phyloP scores from a whole-genome alignment of 192 early-diverging fungal species.

The Backusella westeae region DNA sequence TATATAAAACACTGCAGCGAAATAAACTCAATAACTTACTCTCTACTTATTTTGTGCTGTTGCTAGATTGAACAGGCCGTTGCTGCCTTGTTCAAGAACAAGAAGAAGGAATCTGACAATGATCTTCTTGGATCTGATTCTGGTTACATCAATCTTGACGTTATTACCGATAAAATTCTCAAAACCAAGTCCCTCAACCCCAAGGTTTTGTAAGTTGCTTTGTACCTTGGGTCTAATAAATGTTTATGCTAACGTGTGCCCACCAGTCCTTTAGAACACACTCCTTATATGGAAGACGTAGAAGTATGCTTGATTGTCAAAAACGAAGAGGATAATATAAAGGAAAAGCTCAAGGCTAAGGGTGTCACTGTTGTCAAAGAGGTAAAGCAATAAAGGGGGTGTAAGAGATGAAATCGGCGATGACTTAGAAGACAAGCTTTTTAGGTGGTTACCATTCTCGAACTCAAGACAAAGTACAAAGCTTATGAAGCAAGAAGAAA shows the following conservation, averaged over 20 bases:
- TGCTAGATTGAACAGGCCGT: constrained; percentile 24
- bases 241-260: not conserved
- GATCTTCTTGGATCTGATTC: constrained; percentile 22
- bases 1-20: too few relatives aligned
- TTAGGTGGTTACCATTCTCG: constrained; percentile 70
- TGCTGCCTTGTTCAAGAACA: constrained; percentile 19
- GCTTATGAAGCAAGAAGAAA: constrained; percentile 81
- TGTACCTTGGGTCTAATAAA: not conserved
- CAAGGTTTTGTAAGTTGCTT: constrained; percentile 20
- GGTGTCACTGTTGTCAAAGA: constrained; percentile 58
- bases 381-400: constrained; percentile 27
- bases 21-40: too few relatives aligned
- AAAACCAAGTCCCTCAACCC: constrained; percentile 5
- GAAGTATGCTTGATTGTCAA: constrained; percentile 92
- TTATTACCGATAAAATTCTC: constrained; percentile 21
- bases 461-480: constrained; percentile 79
- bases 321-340: constrained; percentile 71
- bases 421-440: constrained; percentile 25
- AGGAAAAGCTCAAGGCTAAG: constrained; percentile 63
- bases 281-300: constrained; percentile 55
- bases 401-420: not conserved
- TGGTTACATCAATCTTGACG: constrained; percentile 2
- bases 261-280: constrained; percentile 63
- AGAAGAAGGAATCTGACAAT: not conserved
- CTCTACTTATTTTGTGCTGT: too few relatives aligned